Base-by-base conservation (phyloP, 75 land plant species). In the Picea glauca region DNA sequence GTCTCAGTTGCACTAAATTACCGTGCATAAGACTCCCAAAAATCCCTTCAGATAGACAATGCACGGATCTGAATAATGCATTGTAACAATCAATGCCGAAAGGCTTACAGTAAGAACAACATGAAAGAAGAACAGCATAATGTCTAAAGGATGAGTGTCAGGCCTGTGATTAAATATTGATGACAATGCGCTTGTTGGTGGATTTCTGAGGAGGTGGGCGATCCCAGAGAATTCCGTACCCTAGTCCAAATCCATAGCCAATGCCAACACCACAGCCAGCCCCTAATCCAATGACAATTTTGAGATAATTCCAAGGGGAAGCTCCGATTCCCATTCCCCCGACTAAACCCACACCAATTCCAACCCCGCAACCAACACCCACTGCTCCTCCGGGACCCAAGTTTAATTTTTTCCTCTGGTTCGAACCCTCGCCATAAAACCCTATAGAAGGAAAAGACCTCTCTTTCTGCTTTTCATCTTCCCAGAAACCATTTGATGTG, bases 201-300 rank as follows among this genome's bases (percentile, higher is more conserved):
- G 50, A 61, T 40, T 38, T n/a, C 75, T 77, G 54, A 63, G 81
- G 80, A 2, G 79, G 85, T 3, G 59, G 76, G 17, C 85, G 64
- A 64, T 87, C 88, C 88, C 86, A 87, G 13, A 81, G 80, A 64
- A 75, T 57, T 3, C 88, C 88, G 8, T 81, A 12, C 35, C 88
- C 88, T 30, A 81, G 76, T n/a, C 88, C 88, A 76, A 70, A 84
- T 7, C 88, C 88, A 70, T 84, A 87, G 3, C 88, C 88, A 46
- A 87, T 76, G 20, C 88, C 88, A 31, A 87, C 30, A 21, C 88
- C 88, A 84, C 86, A 87, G 57, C 88, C 88, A 13, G 83, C 83
- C 18, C 88, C 88, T 50, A 87, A 77, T 43, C 88, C 88, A 59
- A 87, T 75, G 1, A 84, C 80, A 6, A 87, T 9, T 26, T 83